Percentiles rank a stretch among this genome's conserved stretches.
Evolutionary conservation across 2,329 filamentous ascomycete species (phyloP).

Genomic region (Cercospora zeae-maydis): DNA sequence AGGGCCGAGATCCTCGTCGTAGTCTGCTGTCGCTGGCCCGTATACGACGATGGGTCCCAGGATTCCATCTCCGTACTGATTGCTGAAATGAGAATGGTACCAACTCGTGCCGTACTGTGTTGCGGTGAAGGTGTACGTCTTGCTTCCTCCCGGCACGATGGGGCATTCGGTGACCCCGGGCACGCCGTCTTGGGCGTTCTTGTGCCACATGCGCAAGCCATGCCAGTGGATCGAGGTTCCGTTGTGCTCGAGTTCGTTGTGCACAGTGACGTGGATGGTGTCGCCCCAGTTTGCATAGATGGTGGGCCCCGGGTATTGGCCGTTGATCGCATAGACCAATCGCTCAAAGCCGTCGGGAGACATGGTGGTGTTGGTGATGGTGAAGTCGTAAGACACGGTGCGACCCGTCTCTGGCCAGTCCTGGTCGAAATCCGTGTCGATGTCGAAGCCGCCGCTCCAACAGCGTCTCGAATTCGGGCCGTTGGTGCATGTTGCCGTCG

Average conservation of each 20-base stretch:
- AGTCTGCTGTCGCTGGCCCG: conserved; percentile 56
- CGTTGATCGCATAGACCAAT: conserved; percentile 54
- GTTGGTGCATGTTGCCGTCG: conserved; percentile 32
- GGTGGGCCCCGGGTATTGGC: conserved; percentile 55
- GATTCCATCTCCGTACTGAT: conserved; percentile 56
- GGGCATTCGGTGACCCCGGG: conserved; percentile 47
- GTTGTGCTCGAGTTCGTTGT: conserved; percentile 53
- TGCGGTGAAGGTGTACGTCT: conserved; percentile 57
- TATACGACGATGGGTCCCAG: conserved; percentile 60
- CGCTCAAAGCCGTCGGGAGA: conserved; percentile 46
- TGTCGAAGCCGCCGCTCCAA: conserved; percentile 31
- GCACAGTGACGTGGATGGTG: conserved; percentile 53
- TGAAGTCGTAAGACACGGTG: conserved; percentile 37
- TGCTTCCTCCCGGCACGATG: conserved; percentile 49
- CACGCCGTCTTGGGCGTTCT: conserved; percentile 58
- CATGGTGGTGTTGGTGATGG: conserved; percentile 36
- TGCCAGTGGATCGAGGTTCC: conserved; percentile 63
- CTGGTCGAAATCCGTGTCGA: conserved; percentile 37
- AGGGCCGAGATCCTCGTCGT: conserved; percentile 61
- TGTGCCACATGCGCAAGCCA: conserved; percentile 56
- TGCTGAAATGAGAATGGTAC: conserved; percentile 55
- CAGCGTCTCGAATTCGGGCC: conserved; percentile 28
- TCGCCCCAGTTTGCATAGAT: conserved; percentile 35
- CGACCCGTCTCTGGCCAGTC: conserved; percentile 35
- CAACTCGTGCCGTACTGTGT: conserved; percentile 45